A percentile compares a stretch with the other conserved stretches of the same genome.
Evolutionary conservation across 129 eudicot genomes (phyloP).

Genomic region (Silybum marianum): DNA sequence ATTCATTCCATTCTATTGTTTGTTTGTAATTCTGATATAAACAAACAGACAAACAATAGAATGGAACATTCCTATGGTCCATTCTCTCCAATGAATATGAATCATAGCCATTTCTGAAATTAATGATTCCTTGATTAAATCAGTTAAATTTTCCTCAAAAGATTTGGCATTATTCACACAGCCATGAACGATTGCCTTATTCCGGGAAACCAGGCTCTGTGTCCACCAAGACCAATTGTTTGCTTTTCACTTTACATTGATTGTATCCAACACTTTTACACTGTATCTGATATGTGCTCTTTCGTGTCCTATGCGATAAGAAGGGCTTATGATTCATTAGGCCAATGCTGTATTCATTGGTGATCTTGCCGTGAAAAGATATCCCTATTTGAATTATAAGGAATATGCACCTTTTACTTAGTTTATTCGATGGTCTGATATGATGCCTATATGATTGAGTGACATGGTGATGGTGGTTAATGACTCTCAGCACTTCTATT

Average conservation of each 20-base stretch:
- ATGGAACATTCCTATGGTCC: not conserved
- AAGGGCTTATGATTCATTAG: not conserved
- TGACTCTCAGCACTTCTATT: not conserved
- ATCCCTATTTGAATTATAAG: not conserved
- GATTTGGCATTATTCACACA: not conserved
- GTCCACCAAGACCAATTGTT: not conserved
- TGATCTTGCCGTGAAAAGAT: not conserved
- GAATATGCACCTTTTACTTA: not conserved
- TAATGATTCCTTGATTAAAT: not conserved
- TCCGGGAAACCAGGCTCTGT: not conserved
- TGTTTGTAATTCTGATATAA: too few species aligned
- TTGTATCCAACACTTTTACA: not conserved
- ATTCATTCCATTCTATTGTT: not conserved
- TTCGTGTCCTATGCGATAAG: not conserved
- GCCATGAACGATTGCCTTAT: not conserved
- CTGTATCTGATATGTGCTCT: not conserved
- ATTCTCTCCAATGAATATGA: not conserved
- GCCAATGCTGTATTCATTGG: not conserved
- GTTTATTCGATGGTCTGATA: not conserved
- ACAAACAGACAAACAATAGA: constrained; percentile 5
- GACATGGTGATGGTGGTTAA: constrained; percentile 12
- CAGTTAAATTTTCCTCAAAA: not conserved
- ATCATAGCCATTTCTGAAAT: constrained; percentile 4
- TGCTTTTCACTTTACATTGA: not conserved
- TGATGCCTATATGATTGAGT: constrained; percentile 25